Base-by-base conservation (phyloP, 768 basidiomycete species). In the Russula sp. region DNA sequence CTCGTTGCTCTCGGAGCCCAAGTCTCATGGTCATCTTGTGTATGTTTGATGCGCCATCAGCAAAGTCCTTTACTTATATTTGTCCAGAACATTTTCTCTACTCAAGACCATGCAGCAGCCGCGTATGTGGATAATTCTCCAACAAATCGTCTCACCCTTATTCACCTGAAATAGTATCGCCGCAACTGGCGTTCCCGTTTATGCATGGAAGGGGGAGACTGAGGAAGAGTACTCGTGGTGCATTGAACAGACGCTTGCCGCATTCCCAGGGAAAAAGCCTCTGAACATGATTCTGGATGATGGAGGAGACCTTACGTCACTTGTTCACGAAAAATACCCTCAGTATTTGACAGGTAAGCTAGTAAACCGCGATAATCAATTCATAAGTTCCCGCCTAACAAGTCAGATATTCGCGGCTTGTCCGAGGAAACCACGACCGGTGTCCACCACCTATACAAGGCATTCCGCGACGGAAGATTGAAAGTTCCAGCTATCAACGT, bases 391-490 rank as follows among this genome's bases (percentile, higher is more conserved):
- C 36, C 68, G 62, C 60, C 38, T 48, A 44, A 57, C 18, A 34
- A 38, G 34, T 10, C 68, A 93, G 94, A 83, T 68, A 88, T 97
- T 78, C 85, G 85, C 50, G 97, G 97, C 79, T 78, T 99, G 67
- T 98, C 96, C 58, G 97, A 99, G 81, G 97, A 99, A 82, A 99
- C 97, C 69, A 99, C 97, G 66, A 98, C 97, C 59, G 97, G 97
- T 82, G 96, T 98, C 48, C 97, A 98, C 81, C 95, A 98, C 80
- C 83, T 99, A 32, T 98, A 98, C 89, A 96, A 95, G 83, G 87
- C 90, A 65, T 90, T 94, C 89, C 88, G 93, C 70, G 94, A 97
- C 51, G 96, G 95, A 71, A 92, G 84, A 75, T 86, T 99, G 74
- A 96, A 94, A 82, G 83, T 98, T 69, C 96, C 97, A 65, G 97